These are phyloP conservation scores for Quercus cerris DNA, from an alignment of 306 rosid species.

Conservation along the genomic window DNA sequence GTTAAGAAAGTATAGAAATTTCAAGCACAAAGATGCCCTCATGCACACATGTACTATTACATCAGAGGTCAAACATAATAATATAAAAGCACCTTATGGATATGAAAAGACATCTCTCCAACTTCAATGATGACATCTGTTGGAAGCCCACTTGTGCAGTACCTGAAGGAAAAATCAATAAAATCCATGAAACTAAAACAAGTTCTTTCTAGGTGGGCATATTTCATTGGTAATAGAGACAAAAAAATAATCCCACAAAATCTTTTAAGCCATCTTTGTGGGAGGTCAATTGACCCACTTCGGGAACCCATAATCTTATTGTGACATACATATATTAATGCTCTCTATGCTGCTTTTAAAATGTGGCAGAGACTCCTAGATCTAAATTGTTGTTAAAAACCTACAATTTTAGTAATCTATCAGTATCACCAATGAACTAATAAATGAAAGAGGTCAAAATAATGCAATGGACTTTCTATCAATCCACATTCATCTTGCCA, in stretches of 20 bases:
- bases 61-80: neutral
- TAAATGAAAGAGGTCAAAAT: too few species aligned
- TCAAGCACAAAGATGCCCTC: neutral
- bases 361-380: too few species aligned
- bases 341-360: too few species aligned
- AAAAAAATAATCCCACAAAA: neutral
- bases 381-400: too few species aligned
- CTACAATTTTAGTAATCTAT: too few species aligned
- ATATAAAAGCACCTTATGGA: conserved; percentile 64
- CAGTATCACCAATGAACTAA: too few species aligned
- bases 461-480: too few species aligned
- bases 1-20: neutral
- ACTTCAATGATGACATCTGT: conserved; percentile 69
- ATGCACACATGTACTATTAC: neutral
- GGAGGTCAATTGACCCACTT: too few species aligned
- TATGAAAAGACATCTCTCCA: conserved; percentile 64
- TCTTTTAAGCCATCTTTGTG: too few species aligned
- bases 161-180: conserved; percentile 35
- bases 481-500: too few species aligned
- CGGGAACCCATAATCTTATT: too few species aligned
- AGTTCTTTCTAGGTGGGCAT: neutral
- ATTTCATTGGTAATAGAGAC: neutral
- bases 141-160: conserved; percentile 72
- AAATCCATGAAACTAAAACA: neutral
- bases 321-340: too few species aligned